phyloP scores from a whole-genome alignment of 75 land plant genomes.

The Sequoiadendron giganteum region DNA sequence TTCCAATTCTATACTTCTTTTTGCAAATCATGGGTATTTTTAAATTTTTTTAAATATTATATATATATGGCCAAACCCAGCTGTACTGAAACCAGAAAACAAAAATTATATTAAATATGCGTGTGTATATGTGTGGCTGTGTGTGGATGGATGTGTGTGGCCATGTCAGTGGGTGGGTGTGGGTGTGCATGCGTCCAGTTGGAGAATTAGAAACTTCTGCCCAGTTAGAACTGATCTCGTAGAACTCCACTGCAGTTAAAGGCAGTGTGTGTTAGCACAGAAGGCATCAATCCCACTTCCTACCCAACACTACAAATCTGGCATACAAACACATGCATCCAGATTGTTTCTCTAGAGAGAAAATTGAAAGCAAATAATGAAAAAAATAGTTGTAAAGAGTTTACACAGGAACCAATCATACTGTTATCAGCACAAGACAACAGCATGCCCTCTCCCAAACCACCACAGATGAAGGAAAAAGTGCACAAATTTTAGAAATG shows the following conservation, averaged over 20 bases:
- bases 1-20: too few species aligned
- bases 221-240: not conserved
- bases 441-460: not conserved
- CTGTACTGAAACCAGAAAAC: too few species aligned
- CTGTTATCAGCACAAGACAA: not conserved
- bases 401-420: not conserved
- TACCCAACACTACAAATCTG: not conserved
- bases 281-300: not conserved
- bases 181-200: not conserved
- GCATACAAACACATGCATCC: not conserved
- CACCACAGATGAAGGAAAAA: not conserved
- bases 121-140: too few species aligned
- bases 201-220: not conserved
- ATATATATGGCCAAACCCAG: too few species aligned
- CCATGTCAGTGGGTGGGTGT: too few species aligned
- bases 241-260: not conserved
- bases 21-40: too few species aligned
- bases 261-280: not conserved
- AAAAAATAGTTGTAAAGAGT: slow-evolving; percentile 1
- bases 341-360: not conserved
- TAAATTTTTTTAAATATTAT: too few species aligned
- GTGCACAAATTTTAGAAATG: not conserved
- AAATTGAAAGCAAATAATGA: not conserved
- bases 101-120: too few species aligned
- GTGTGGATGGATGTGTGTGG: too few species aligned